phyloP scores from a whole-genome alignment of 352 stramenopile species.

The Pseudoperonospora humuli region DNA sequence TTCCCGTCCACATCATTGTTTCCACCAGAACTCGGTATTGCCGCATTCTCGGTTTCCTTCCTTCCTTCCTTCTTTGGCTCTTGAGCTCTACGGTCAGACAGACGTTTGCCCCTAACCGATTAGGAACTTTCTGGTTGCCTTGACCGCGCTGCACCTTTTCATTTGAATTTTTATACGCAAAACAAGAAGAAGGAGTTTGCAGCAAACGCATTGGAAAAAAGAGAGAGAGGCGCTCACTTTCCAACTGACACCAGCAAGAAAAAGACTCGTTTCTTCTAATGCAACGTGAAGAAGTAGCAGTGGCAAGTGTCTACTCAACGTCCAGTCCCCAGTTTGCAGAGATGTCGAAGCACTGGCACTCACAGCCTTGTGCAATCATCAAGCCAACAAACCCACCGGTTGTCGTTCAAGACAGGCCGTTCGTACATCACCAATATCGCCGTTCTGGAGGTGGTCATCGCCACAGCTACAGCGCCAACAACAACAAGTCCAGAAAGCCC shows the following conservation, averaged over 20 bases:
- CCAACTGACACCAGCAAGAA: background rate
- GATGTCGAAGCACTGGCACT: constrained; percentile 8
- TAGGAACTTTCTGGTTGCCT: too few species aligned
- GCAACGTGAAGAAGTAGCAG: constrained; percentile 32
- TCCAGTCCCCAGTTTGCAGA: constrained; percentile 7
- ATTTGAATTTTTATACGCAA: constrained; percentile 19
- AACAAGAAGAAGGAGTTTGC: constrained; percentile 7
- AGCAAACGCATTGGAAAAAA: too few species aligned
- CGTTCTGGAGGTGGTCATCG: constrained; percentile 1
- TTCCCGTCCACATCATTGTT: background rate
- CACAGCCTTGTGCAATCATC: background rate
- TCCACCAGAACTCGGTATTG: background rate
- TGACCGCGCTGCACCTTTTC: background rate
- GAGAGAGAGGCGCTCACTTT: background rate
- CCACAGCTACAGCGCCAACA: constrained; percentile 5
- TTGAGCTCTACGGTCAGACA: too few species aligned
- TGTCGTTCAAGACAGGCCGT: constrained; percentile 8
- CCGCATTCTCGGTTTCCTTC: too few species aligned
- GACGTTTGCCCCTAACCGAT: too few species aligned
- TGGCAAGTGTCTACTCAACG: constrained; percentile 27
- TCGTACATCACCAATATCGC: constrained; percentile 15
- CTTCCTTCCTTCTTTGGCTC: too few species aligned
- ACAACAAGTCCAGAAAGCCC: constrained; percentile 15
- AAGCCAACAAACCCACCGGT: constrained; percentile 1
- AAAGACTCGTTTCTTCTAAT: constrained; percentile 6